A percentile compares a stretch with the other conserved stretches of the same genome.
phyloP scores from a whole-genome alignment of 352 stramenopile genomes.

The Globisporangium splendens region DNA sequence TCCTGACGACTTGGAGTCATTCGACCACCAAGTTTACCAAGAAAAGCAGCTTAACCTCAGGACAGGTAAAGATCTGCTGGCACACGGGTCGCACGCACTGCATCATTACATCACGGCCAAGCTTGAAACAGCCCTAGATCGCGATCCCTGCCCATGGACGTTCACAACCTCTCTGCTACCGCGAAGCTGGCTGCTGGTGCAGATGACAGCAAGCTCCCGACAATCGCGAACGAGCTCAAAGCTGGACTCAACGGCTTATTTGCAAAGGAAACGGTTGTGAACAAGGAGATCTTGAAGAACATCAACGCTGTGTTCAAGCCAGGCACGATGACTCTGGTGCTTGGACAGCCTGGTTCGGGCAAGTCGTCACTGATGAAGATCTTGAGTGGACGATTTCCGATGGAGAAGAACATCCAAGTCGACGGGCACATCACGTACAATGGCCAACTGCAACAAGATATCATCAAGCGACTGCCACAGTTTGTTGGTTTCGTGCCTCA shows the following conservation, averaged over 20 bases:
- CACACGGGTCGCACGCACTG: background rate
- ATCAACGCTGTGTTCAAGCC: conserved; percentile 4
- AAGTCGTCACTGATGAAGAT: conserved; percentile 38
- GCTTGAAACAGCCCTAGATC: conserved; percentile 7
- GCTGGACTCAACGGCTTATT: background rate
- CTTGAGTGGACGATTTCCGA: conserved; percentile 27
- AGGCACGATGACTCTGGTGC: conserved; percentile 22
- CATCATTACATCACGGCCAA: conserved; percentile 1
- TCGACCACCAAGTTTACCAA: background rate
- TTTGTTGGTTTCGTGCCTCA: conserved; percentile 22
- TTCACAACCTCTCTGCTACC: conserved; percentile 14
- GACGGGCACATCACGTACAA: conserved; percentile 31
- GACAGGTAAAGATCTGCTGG: no score
- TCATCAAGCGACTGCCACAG: conserved; percentile 20
- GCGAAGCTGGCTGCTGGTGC: conserved; percentile 7
- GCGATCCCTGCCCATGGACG: conserved; percentile 17
- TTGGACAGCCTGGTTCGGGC: conserved; percentile 29
- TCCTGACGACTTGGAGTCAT: no score
- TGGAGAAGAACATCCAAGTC: conserved; percentile 18
- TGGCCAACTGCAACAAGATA: conserved; percentile 10
- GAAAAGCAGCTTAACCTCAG: background rate
- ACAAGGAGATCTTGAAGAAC: conserved; percentile 19
- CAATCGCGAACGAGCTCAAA: conserved; percentile 11
- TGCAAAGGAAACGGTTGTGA: conserved; percentile 4
- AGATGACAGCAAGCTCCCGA: conserved; percentile 10